Percentiles rank a stretch among this genome's conserved stretches.
phyloP scores from a whole-genome alignment of 495 filamentous ascomycete species.

The Penicillium tannophilum region DNA sequence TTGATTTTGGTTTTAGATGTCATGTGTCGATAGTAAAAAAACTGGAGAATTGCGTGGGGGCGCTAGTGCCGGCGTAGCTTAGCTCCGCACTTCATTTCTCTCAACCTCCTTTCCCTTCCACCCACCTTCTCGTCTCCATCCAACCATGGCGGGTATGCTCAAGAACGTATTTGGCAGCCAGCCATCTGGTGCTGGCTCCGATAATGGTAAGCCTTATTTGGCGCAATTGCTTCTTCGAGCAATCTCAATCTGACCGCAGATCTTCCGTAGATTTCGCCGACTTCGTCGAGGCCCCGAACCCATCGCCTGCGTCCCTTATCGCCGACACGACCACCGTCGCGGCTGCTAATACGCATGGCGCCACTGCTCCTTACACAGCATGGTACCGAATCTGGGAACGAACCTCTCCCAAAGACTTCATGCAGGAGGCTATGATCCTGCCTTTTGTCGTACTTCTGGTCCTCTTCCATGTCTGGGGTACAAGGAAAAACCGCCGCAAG shows the following conservation, averaged over 20 bases:
- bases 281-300: conserved; percentile 68
- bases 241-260: conserved; percentile 9
- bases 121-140: conserved; percentile 17
- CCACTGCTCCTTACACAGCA: conserved; percentile 72
- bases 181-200: conserved; percentile 53
- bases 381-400: conserved; percentile 98
- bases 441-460: conserved; percentile 72
- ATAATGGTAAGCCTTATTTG: conserved; percentile 58
- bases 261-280: conserved; percentile 70
- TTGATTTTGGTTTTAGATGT: not conserved
- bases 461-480: conserved; percentile 80
- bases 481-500: conserved; percentile 74
- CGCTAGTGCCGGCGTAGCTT: conserved; percentile 32
- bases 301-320: conserved; percentile 57
- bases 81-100: conserved; percentile 34
- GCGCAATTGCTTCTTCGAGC: conserved; percentile 17
- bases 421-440: conserved; percentile 81
- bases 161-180: conserved; percentile 68
- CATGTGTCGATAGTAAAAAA: not conserved
- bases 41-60: conserved; percentile 24
- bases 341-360: conserved; percentile 48
- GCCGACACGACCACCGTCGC: conserved; percentile 43
- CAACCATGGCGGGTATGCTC: conserved; percentile 66
- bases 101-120: conserved; percentile 35
- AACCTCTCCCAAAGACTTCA: conserved; percentile 76